Evolutionary conservation across 2,329 filamentous ascomycete genomes (phyloP).

Genomic region (Dactylellina cionopaga): DNA sequence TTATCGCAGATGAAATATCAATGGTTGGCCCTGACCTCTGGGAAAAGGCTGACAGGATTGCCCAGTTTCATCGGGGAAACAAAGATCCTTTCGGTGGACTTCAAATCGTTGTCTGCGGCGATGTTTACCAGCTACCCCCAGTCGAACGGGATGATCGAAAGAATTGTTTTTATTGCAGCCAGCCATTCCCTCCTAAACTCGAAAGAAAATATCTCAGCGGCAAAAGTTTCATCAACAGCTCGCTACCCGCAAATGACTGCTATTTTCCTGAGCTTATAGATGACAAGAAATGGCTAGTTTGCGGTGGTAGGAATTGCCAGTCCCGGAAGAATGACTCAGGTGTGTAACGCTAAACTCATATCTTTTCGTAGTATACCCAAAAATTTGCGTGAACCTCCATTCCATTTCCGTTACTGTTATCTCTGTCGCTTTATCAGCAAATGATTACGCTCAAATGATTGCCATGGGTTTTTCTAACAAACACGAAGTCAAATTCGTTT

Average conservation of each 20-base stretch:
- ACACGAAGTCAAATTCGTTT: conserved; percentile 73
- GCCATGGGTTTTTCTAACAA: too few species aligned
- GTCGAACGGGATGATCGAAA: conserved; percentile 61
- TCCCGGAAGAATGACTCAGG: conserved; percentile 43
- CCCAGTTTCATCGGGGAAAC: conserved; percentile 59
- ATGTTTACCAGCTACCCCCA: conserved; percentile 71
- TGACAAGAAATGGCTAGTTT: conserved; percentile 31
- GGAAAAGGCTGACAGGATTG: conserved; percentile 65
- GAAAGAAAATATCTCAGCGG: conserved; percentile 30
- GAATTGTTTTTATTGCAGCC: conserved; percentile 62
- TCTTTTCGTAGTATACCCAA: too few species aligned
- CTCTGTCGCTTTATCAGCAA: too few species aligned
- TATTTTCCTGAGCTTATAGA: conserved; percentile 47
- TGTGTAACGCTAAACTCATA: not conserved
- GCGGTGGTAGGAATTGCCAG: conserved; percentile 37
- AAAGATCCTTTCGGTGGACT: conserved; percentile 63
- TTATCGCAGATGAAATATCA: conserved; percentile 74
- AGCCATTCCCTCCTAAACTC: conserved; percentile 13
- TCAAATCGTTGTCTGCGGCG: conserved; percentile 69
- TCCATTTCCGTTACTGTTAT: too few species aligned
- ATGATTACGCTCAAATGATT: too few species aligned
- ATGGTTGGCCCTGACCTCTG: conserved; percentile 67
- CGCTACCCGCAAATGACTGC: conserved; percentile 11
- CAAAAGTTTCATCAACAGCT: conserved; percentile 18
- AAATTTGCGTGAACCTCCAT: too few species aligned